Base-by-base conservation (phyloP, 441 rosid genomes). In the Raphanus hybrid region DNA sequence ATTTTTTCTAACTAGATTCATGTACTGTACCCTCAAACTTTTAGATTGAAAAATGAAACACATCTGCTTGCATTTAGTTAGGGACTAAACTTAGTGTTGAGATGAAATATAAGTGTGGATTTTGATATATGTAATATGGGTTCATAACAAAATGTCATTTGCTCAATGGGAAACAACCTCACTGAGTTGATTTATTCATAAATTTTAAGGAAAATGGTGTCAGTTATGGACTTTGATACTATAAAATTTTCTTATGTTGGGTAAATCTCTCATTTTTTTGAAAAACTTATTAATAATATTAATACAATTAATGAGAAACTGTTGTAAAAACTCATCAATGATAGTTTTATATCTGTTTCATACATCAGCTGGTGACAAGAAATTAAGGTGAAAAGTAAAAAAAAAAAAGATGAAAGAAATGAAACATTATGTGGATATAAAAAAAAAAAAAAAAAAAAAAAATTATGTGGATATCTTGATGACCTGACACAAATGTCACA, bases 401-500 rank as follows among this genome's bases (percentile, higher is more conserved):
- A 14, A 35, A 5, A 35, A 5, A 27, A 29, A 37, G 29, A 6
- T 8, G 74, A 61, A 50, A 35, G 39, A 34, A 34, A 34, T 34
- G 39, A 34, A 34, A 34, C 41, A 73, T 43, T 39, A 23, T 71
- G 14, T 75, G 70, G 69, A 50, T 64, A 62, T 73, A 5, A 11
- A 60, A 54, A 14, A 35, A 5, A 35, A 5, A 27, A 29, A 37
- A 61, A 50, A 35, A 8, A 34, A 34, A 34, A 34, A 34, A 34
- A 35, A 73, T 43, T 39, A 23, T 71, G 14, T 75, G 70, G 69
- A 50, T 64, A 62, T 73, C 74, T 67, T 2, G 67, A 18, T 81
- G 87, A 93, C 81, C 94, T 79, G 82, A 79, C 75, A 73, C 59
- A 69, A 29, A 69, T 59, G 85, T 76, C 93, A 93, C 95, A 90